Base-by-base conservation (phyloP, 768 basidiomycete genomes). In the Panaeolus cyanescens region DNA sequence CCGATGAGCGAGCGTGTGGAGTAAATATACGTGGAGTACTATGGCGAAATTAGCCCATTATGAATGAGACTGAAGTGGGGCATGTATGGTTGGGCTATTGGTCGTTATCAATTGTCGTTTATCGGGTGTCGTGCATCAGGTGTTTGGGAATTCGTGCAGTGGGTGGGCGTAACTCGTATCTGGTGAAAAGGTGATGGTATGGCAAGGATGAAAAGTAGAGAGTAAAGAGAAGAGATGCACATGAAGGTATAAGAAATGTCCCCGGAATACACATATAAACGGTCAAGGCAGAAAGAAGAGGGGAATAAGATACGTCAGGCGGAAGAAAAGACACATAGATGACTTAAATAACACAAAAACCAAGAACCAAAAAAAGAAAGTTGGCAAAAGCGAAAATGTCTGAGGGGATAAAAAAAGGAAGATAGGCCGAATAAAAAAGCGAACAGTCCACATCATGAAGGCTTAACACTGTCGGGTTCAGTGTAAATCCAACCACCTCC, bases 61-160 rank as follows among this genome's bases (percentile, higher is more conserved):
- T 39, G 12, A 39, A 12, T 12, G 12, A 39, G 37, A 39, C 12
- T 12, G 37, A 39, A n/a, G n/a, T 39, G 37, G n/a, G n/a, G 37
- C 37, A 32, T 59, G 40, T 59, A 53, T 59, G 15, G 36, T 59
- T 53, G 54, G 45, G 30, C 50, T 53, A 13, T 36, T 10, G 36
- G n/a, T 39, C 10, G 36, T 39, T 39, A 10, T 39, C 36, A n/a
- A n/a, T n/a, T n/a, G n/a, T n/a, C n/a, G n/a, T n/a, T n/a, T n/a
- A n/a, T n/a, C n/a, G n/a, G n/a, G n/a, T n/a, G n/a, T n/a, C n/a
- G n/a, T n/a, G n/a, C n/a, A n/a, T n/a, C n/a, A n/a, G n/a, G n/a
- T n/a, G n/a, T n/a, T n/a, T n/a, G n/a, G n/a, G n/a, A n/a, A n/a
- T n/a, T n/a, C n/a, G n/a, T n/a, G n/a, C n/a, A n/a, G n/a, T n/a